These are phyloP conservation scores for Leucogyrophana mollusca DNA, from an alignment of 768 basidiomycete genomes.

Conservation along the genomic window DNA sequence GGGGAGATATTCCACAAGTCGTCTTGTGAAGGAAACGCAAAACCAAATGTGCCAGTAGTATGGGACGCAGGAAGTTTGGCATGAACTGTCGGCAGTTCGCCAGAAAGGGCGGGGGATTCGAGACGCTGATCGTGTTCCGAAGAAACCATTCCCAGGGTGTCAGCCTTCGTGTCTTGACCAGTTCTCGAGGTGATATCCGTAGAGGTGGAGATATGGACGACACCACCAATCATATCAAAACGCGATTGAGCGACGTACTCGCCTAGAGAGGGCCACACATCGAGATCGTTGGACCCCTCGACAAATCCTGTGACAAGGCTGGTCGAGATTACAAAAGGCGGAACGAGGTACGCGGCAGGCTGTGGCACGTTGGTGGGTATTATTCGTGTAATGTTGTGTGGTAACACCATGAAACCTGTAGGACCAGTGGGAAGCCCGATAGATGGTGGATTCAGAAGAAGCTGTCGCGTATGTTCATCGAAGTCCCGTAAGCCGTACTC, in stretches of 20 bases:
- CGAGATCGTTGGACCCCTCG: conserved; percentile 11
- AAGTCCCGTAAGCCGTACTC: conserved; percentile 40
- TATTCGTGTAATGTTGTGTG: conserved; percentile 30
- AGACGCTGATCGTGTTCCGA: no score
- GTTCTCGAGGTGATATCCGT: conserved; percentile 3
- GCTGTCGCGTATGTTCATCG: conserved; percentile 28
- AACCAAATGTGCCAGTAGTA: conserved; percentile 27
- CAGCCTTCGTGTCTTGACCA: no score
- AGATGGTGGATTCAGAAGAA: conserved; percentile 43
- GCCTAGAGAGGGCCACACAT: conserved; percentile 24
- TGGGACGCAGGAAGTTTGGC: no score
- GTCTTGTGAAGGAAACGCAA: conserved; percentile 33
- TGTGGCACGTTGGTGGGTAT: conserved; percentile 28
- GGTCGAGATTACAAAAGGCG: conserved; percentile 55
- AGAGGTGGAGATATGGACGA: conserved; percentile 24
- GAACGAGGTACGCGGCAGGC: conserved; percentile 51
- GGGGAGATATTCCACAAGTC: conserved; percentile 34
- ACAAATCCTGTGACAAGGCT: conserved; percentile 20
- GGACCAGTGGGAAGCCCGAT: conserved; percentile 42
- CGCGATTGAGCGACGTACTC: conserved; percentile 26
- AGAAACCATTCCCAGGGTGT: no score
- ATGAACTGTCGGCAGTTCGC: no score
- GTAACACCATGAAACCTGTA: conserved; percentile 26
- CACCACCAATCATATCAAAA: conserved; percentile 35
- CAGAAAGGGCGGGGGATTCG: no score